These are phyloP conservation scores for Macrophomina tecta DNA, from an alignment of 2,329 filamentous ascomycete genomes.

Conservation along the genomic window DNA sequence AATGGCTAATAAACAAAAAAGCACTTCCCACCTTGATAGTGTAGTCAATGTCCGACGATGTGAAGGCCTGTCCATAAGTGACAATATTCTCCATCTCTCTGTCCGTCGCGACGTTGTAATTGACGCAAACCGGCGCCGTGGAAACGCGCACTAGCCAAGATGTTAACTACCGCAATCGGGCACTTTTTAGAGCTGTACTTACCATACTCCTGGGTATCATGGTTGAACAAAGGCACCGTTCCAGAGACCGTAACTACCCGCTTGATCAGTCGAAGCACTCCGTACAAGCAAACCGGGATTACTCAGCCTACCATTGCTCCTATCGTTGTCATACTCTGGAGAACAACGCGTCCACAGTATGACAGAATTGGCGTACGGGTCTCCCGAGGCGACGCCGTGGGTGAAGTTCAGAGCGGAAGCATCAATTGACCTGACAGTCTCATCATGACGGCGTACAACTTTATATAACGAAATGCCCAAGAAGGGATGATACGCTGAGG, in stretches of 20 bases:
- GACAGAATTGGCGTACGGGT: constrained; percentile 47
- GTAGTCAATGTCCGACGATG: constrained; percentile 74
- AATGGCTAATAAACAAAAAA: too few relatives aligned
- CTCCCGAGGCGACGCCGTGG: constrained; percentile 56
- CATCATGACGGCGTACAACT: constrained; percentile 61
- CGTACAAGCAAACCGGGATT: background rate
- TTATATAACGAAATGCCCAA: constrained; percentile 67
- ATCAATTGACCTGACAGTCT: constrained; percentile 36
- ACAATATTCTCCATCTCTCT: constrained; percentile 54
- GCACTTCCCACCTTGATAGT: constrained; percentile 64
- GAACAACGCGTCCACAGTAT: constrained; percentile 51
- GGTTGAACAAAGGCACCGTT: constrained; percentile 52
- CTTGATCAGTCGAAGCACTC: background rate
- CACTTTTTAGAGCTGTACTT: background rate
- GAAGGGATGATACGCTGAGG: constrained; percentile 65
- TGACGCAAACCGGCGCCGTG: constrained; percentile 68
- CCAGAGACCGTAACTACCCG: constrained; percentile 56
- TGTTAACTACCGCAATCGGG: background rate
- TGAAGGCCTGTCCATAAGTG: constrained; percentile 67
- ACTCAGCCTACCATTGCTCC: constrained; percentile 35
- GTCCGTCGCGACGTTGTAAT: constrained; percentile 64
- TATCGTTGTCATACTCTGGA: constrained; percentile 41
- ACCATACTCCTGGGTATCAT: constrained; percentile 51
- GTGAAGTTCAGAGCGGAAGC: constrained; percentile 65
- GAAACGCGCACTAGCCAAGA: constrained; percentile 50